A percentile compares a stretch with the other conserved stretches of the same genome.
Conservation (phyloP, 306 rosid species). For the Canavalia ensiformis region DNA sequence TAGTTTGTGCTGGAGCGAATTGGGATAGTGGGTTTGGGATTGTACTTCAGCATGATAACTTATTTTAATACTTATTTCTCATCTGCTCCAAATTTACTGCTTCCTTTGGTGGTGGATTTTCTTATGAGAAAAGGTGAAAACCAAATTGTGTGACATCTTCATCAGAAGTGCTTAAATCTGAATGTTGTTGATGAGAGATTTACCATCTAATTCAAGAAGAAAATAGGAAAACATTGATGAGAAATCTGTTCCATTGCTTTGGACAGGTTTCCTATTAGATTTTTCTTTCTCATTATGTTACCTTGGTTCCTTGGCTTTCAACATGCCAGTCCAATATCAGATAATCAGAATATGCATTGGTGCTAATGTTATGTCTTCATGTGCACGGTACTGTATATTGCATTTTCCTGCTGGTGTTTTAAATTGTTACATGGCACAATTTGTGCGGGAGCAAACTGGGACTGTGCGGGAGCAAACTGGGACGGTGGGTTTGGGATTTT, state of each 20-base stretch:
- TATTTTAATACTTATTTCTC: constrained; percentile 4
- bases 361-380: background rate
- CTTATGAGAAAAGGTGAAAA: background rate
- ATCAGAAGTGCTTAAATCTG: background rate
- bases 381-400: background rate
- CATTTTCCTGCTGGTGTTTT: background rate
- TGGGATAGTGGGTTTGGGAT: constrained; percentile 6
- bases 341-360: background rate
- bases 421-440: background rate
- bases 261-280: background rate
- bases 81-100: constrained; percentile 20
- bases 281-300: constrained; percentile 17
- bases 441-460: constrained; percentile 18
- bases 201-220: background rate
- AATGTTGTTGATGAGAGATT: background rate
- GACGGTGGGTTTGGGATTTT: constrained; percentile 8
- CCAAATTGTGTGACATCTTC: background rate
- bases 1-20: constrained; percentile 20
- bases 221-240: background rate
- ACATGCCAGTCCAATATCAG: background rate
- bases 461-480: constrained; percentile 19
- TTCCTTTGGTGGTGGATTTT: constrained; percentile 24
- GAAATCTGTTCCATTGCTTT: background rate
- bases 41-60: constrained; percentile 2
- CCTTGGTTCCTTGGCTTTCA: constrained; percentile 18